phyloP scores from a whole-genome alignment of 208 protist species.

The Sergeia podlipaevii region DNA sequence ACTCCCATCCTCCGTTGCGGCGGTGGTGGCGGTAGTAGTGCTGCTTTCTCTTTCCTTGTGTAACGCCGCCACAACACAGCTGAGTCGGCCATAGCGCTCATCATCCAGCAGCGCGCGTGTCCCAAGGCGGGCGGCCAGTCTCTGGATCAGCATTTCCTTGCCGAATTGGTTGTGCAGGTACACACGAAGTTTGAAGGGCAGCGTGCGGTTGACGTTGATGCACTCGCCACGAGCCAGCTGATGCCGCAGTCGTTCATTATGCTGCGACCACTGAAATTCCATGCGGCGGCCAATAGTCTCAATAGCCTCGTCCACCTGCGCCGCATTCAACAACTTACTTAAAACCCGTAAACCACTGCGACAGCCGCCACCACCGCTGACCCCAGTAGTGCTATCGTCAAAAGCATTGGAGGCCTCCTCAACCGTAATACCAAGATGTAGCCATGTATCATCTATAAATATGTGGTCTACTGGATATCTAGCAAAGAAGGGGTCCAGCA shows the following conservation, averaged over 20 bases:
- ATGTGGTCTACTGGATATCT: constrained; percentile 67
- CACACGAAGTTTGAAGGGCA: constrained; percentile 54
- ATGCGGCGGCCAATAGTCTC: constrained; percentile 66
- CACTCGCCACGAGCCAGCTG: too few relatives aligned
- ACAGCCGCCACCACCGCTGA: not conserved
- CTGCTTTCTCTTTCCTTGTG: constrained; percentile 12
- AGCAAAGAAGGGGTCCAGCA: constrained; percentile 42
- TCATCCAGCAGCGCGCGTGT: constrained; percentile 55
- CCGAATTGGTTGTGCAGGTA: constrained; percentile 86
- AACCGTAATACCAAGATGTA: constrained; percentile 46
- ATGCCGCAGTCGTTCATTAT: constrained; percentile 26
- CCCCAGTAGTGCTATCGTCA: not conserved
- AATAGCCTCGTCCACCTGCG: constrained; percentile 62
- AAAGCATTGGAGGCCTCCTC: constrained; percentile 8
- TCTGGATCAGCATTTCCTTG: constrained; percentile 69
- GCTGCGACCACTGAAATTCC: too few relatives aligned
- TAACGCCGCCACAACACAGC: constrained; percentile 30
- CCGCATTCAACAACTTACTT: constrained; percentile 53
- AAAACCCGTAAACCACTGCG: constrained; percentile 26
- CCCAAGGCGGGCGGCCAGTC: constrained; percentile 43
- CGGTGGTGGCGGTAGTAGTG: too few relatives aligned
- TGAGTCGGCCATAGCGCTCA: constrained; percentile 37
- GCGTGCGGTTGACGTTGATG: too few relatives aligned
- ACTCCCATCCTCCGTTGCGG: not conserved
- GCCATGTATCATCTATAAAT: constrained; percentile 83